Percentiles rank a stretch among this genome's conserved stretches.
Conservation (phyloP, 495 filamentous ascomycete genomes). For the Pseudoneurospora amorphoporcata region DNA sequence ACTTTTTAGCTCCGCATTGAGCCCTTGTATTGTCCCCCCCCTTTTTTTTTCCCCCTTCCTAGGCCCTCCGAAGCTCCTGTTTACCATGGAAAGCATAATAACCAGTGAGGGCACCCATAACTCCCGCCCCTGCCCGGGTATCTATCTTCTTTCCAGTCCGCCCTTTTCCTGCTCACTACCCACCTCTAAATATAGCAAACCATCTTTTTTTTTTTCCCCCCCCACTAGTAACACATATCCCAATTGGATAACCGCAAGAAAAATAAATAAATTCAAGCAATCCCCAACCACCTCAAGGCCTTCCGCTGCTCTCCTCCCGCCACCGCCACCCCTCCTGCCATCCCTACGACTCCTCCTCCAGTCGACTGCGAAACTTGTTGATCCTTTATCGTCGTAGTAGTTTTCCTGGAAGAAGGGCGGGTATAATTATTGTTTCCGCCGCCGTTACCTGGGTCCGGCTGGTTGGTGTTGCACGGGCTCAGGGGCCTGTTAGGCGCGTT, state of each 20-base stretch:
- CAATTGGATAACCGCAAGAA: not conserved
- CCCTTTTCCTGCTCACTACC: not conserved
- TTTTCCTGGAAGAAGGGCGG: not conserved
- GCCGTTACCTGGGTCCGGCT: conserved; percentile 1
- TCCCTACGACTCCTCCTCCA: not conserved
- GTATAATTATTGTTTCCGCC: not conserved
- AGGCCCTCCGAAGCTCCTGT: no score
- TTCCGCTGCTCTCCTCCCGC: conserved; percentile 1
- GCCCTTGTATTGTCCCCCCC: no score
- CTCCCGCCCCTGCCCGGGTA: not conserved
- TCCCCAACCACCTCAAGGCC: conserved; percentile 16
- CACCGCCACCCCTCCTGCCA: not conserved
- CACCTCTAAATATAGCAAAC: no score
- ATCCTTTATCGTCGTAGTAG: not conserved
- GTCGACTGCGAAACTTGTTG: not conserved
- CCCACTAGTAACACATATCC: not conserved
- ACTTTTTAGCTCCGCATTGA: no score
- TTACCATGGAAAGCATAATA: not conserved
- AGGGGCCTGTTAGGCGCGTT: not conserved
- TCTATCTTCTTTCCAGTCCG: not conserved
- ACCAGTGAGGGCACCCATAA: not conserved
- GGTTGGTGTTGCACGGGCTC: not conserved
- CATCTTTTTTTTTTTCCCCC: not conserved
- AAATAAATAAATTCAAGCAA: not conserved
- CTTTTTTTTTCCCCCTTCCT: no score